Conservation (phyloP, 139 green algal genomes). For the Tetradesmus obliquus region DNA sequence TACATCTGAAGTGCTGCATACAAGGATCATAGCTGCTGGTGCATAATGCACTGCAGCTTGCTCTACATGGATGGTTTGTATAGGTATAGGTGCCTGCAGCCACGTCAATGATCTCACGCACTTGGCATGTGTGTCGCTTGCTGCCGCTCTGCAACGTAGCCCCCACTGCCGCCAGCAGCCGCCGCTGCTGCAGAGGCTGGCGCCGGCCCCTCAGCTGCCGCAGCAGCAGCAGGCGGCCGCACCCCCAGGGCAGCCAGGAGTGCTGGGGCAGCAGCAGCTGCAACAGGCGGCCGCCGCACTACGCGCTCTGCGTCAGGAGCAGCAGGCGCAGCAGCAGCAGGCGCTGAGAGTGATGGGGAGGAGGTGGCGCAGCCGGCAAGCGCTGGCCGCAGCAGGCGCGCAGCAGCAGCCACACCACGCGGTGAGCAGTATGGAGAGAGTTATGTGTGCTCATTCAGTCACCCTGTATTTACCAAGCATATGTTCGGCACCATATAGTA, state of each 20-base stretch:
- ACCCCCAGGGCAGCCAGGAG: neutral
- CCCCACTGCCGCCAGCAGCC: neutral
- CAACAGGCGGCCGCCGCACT: neutral
- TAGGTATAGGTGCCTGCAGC: neutral
- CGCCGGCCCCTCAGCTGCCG: neutral
- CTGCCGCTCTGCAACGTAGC: neutral
- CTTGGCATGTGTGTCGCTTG: neutral
- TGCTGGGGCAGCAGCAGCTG: neutral
- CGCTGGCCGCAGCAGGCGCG: neutral
- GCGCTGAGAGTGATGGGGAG: conserved; percentile 8
- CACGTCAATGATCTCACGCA: neutral
- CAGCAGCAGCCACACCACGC: neutral
- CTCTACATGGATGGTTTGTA: neutral
- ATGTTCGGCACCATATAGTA: no score
- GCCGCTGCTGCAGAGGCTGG: neutral
- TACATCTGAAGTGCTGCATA: neutral
- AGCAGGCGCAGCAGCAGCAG: neutral
- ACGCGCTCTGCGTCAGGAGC: neutral
- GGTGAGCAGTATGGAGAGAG: neutral
- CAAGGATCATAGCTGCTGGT: neutral
- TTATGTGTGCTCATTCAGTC: neutral
- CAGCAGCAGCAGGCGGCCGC: neutral
- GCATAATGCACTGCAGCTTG: neutral
- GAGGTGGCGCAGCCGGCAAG: conserved; percentile 18
- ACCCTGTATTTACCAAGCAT: neutral